Conservation (phyloP, 2,329 filamentous ascomycete species). For the Epicoccum nigrum region DNA sequence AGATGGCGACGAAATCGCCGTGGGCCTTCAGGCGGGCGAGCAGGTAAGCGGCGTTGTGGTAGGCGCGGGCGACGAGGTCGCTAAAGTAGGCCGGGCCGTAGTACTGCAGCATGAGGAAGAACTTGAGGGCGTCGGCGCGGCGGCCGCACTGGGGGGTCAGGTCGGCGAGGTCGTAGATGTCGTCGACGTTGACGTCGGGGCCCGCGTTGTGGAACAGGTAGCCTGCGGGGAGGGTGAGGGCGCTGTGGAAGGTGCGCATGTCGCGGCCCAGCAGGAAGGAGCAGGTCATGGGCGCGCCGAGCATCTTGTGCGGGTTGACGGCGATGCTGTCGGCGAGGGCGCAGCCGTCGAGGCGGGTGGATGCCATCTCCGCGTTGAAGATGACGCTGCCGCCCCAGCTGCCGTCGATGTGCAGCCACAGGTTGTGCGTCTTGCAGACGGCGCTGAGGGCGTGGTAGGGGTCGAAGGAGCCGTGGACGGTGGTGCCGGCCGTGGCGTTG, state of each 20-base stretch:
- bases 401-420: constrained; percentile 95
- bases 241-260: constrained; percentile 75
- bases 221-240: constrained; percentile 85
- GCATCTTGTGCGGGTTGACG: constrained; percentile 97
- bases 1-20: constrained; percentile 72
- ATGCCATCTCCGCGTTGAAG: constrained; percentile 67
- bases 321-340: constrained; percentile 81
- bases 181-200: constrained; percentile 18
- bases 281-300: constrained; percentile 88
- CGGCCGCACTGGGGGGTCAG: constrained; percentile 93
- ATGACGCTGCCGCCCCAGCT: constrained; percentile 87
- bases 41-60: constrained; percentile 73
- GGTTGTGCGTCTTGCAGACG: constrained; percentile 71
- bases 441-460: constrained; percentile 72
- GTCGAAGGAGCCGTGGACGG: constrained; percentile 88
- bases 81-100: constrained; percentile 80
- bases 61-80: constrained; percentile 68
- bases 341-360: constrained; percentile 69
- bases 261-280: constrained; percentile 85
- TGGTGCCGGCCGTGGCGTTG: constrained; percentile 94
- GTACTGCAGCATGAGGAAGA: constrained; percentile 88
- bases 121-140: constrained; percentile 81
- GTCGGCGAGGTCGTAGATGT: constrained; percentile 89
- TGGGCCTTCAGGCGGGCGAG: constrained; percentile 62
- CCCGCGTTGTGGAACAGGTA: constrained; percentile 63